Evolutionary conservation across 1,284 basidiomycete genomes (phyloP), one percentile per base, ranked within the genome.

Genomic region (Ustilago curta): DNA sequence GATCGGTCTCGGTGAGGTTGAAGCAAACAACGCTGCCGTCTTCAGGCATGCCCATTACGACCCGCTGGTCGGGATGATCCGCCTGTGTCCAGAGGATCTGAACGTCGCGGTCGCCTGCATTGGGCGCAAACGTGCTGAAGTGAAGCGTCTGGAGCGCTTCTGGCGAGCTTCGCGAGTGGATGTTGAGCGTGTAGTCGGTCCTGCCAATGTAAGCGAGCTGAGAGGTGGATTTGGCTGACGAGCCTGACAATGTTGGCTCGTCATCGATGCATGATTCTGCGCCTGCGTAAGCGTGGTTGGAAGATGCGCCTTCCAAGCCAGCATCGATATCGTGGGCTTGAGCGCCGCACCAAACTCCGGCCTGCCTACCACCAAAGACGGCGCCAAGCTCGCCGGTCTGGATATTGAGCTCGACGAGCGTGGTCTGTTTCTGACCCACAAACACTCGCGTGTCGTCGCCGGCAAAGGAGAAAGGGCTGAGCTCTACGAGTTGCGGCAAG

Each of bases 351-450:
- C 75, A 74, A 3, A 73, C 67, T 7, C 75, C 65, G 27, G 60
- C 59, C 35, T 74, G 76, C 14, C 70, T 55, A 18, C 84, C 81
- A 43, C 91, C 91, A 55, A 94, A 88, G 0, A 91, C 90, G 7
- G 91, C 91, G 84, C 91, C 92, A 63, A 96, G 88, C 74, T 88
- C 88, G 2, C 94, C 94, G 0, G 93, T 93, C 80, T 92, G 90
- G 48, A 95, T 86, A 82, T 95, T 92, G 14, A 96, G 87, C 43
- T 92, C 87, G 37, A 96, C 85, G 27, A 95, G 84, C 0, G 91
- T 91, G 0, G 92, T 94, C 83, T 93, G 91, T 86, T 95, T 95
- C 83, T 89, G 89, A 4, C 93, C 94, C 1, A 94, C 90, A 83
- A 95, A 95, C 16, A 93, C 88, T 44, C 91, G 88, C 85, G 75